Percentiles rank a stretch among this genome's conserved stretches.
Conservation (phyloP, 2,329 filamentous ascomycete genomes). For the Scedosporium minutisporum region DNA sequence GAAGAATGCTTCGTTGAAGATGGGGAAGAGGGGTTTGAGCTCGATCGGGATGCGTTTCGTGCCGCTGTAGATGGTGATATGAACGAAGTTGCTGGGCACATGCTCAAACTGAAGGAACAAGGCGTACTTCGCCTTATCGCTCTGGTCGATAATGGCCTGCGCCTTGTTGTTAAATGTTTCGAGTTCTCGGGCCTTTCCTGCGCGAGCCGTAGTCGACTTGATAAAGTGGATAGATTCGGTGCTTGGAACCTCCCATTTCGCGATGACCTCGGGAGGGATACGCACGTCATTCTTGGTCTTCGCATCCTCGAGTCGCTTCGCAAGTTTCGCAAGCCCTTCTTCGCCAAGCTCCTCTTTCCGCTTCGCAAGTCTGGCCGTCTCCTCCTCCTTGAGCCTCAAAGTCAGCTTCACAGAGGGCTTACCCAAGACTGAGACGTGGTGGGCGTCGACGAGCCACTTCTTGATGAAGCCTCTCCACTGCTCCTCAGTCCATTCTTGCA, state of each 20-base stretch:
- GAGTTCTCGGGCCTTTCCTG: constrained; percentile 64
- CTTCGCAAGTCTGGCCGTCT: constrained; percentile 67
- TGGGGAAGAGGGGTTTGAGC: constrained; percentile 70
- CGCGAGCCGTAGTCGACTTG: constrained; percentile 72
- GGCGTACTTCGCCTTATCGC: constrained; percentile 51
- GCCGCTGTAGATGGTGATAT: constrained; percentile 71
- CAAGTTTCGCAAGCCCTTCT: constrained; percentile 69
- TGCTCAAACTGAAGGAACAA: constrained; percentile 97
- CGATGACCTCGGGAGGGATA: constrained; percentile 74
- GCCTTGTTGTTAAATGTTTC: constrained; percentile 59
- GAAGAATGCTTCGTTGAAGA: constrained; percentile 92
- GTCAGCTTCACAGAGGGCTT: constrained; percentile 75
- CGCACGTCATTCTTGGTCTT: constrained; percentile 82
- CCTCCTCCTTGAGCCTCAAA: constrained; percentile 70
- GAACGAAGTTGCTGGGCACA: constrained; percentile 85
- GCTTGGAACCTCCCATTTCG: constrained; percentile 70
- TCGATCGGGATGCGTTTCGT: constrained; percentile 70
- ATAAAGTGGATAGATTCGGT: constrained; percentile 95
- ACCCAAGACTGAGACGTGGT: constrained; percentile 80
- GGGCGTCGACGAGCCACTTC: constrained; percentile 76
- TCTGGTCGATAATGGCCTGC: constrained; percentile 66
- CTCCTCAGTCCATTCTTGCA: constrained; percentile 72
- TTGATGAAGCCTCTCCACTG: constrained; percentile 77
- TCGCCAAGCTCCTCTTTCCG: constrained; percentile 71
- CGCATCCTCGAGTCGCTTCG: constrained; percentile 67